Base-by-base conservation (phyloP, 768 basidiomycete genomes). In the Hebeloma cylindrosporum region DNA sequence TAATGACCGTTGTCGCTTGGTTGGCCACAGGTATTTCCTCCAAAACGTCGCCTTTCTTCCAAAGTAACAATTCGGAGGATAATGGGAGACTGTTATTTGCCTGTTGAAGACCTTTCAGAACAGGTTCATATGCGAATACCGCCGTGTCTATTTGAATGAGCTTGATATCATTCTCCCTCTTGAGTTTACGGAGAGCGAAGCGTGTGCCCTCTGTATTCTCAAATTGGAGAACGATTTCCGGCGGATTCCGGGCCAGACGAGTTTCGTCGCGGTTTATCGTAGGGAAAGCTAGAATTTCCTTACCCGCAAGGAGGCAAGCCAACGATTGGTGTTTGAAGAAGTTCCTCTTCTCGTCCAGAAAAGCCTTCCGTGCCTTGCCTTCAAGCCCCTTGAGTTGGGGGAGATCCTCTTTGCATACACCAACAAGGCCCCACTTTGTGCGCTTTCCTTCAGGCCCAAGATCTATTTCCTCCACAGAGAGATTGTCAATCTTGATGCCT, bases 81-180 rank as follows among this genome's bases (percentile, higher is more conserved):
- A 85, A 64, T 0, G 81, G 75, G 4, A 85, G 54, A 0, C 45
- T n/a, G n/a, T n/a, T 46, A 5, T 54, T 67, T 45, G 68, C 72
- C 13, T 66, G 54, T 58, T 86, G 74, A 18, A 87, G 65, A 1
- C 72, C 76, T 32, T 61, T 72, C n/a, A 87, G 68, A 18, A 85
- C 69, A 2, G 82, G 82, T 52, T 82, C 76, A 45, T 76, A 85
- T 0, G 83, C 65, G 54, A 83, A 86, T 4, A 83, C 59, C 0
- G 80, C 79, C 0, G 78, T 78, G 53, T 85, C 74, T 18, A 83
- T 77, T 44, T 78, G 78, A 17, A 85, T 49, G 20, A 85, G 68
- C 18, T 68, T 66, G 21, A 79, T 53, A 4, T 63, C 42, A 10
- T 63, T 51, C 7, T 60, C 63, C 3, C 47, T 43, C 47, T 71